These are phyloP conservation scores for Knufia fluminis DNA, from an alignment of 2,329 filamentous ascomycete genomes.

Conservation along the genomic window DNA sequence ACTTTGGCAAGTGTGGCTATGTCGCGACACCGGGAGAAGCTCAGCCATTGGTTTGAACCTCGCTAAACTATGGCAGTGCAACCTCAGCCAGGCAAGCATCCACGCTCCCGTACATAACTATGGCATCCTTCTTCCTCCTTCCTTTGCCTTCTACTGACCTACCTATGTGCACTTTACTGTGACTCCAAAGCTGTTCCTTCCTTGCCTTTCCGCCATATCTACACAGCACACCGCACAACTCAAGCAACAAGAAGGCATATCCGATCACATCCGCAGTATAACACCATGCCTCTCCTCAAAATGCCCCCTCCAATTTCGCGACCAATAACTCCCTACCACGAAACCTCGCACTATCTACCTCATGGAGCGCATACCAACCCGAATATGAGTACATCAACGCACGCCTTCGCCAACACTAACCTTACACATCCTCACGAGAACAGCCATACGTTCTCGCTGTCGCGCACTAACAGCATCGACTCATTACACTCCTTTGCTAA, in stretches of 20 bases:
- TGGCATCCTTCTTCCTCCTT: background rate
- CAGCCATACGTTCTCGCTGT: background rate
- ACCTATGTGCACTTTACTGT: no score
- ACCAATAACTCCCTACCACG: background rate
- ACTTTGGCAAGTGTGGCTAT: no score
- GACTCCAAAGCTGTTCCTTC: no score
- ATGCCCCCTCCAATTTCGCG: no score
- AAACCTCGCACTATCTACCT: background rate
- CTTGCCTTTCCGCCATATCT: no score
- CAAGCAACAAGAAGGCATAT: background rate
- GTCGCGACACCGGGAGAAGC: background rate
- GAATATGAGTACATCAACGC: background rate
- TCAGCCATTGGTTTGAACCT: background rate
- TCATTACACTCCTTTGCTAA: background rate
- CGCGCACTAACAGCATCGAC: background rate
- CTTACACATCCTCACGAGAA: background rate
- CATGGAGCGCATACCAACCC: background rate
- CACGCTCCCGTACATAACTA: background rate
- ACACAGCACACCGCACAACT: background rate
- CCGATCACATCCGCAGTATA: no score
- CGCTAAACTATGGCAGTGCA: background rate
- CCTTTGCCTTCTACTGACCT: background rate
- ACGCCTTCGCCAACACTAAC: background rate
- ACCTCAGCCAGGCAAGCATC: background rate
- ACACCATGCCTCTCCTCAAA: no score